Percentiles rank a stretch among this genome's conserved stretches.
phyloP scores from a whole-genome alignment of 441 rosid species.

The Geranium incanum region DNA sequence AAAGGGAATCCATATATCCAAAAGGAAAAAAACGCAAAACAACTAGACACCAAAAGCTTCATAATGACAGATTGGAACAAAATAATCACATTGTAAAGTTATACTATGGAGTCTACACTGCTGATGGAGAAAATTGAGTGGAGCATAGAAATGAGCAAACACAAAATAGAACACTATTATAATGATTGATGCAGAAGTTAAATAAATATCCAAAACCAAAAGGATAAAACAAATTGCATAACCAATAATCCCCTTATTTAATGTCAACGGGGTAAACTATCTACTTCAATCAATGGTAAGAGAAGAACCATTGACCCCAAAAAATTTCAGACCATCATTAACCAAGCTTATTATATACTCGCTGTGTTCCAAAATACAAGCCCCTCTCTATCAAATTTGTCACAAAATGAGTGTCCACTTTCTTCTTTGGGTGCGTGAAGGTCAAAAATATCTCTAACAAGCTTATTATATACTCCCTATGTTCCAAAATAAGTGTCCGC shows the following conservation, averaged over 20 bases:
- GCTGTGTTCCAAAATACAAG: not conserved
- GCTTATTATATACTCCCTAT: not conserved
- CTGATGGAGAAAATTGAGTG: not conserved
- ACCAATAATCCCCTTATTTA: not conserved
- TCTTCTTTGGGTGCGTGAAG: not conserved
- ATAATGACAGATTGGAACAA: not conserved
- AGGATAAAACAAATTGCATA: not conserved
- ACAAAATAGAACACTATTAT: not conserved
- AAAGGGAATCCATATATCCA: not conserved
- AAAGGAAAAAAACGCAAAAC: not conserved
- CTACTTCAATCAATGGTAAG: not conserved
- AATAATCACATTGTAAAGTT: not conserved
- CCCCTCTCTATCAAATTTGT: not conserved
- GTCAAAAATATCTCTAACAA: not conserved
- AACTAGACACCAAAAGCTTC: not conserved
- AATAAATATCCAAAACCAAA: not conserved
- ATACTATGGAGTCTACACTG: not conserved
- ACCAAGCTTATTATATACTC: constrained; percentile 2
- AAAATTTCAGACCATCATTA: not conserved
- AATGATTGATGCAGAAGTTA: not conserved
- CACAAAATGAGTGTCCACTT: not conserved
- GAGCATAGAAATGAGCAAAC: not conserved
- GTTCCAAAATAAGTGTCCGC: not conserved
- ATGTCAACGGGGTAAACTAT: not conserved
- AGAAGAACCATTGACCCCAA: not conserved